Evolutionary conservation across 768 basidiomycete species (phyloP).

Genomic region (Kwoniella shandongensis): DNA sequence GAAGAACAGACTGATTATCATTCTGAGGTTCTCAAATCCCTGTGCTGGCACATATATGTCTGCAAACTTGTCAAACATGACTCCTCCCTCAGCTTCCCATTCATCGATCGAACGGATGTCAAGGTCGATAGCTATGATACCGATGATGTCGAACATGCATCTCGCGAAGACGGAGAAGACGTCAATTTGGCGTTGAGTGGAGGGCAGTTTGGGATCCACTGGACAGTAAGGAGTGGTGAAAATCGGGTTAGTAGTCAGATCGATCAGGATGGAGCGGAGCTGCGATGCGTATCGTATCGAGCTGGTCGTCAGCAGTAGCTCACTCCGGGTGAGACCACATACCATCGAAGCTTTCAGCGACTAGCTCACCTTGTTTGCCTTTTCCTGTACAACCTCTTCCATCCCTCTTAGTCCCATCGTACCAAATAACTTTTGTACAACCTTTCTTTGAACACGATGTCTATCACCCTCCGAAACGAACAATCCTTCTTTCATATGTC

Average conservation of each 20-base stretch:
- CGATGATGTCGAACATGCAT: conserved; percentile 28
- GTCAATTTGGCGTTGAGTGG: conserved; percentile 19
- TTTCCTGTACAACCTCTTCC: conserved; percentile 21
- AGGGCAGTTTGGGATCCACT: not conserved
- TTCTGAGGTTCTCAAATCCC: conserved; percentile 11
- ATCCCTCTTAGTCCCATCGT: conserved; percentile 21
- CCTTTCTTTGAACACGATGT: conserved; percentile 30
- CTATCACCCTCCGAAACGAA: conserved; percentile 30
- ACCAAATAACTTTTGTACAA: conserved; percentile 26
- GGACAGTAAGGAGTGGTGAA: conserved; percentile 9
- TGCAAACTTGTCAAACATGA: conserved; percentile 23
- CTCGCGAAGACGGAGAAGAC: conserved; percentile 19
- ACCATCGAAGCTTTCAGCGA: not conserved
- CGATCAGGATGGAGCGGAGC: conserved; percentile 23
- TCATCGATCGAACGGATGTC: conserved; percentile 17
- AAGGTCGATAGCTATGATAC: conserved; percentile 24
- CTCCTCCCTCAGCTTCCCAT: conserved; percentile 21
- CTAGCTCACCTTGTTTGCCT: conserved; percentile 24
- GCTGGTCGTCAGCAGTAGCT: no score
- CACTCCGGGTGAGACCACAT: no score
- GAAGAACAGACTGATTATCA: conserved; percentile 13
- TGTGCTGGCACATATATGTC: conserved; percentile 21
- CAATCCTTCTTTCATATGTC: conserved; percentile 28
- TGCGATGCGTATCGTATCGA: conserved; percentile 1
- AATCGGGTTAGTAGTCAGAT: conserved; percentile 15